A percentile compares a stretch with the other conserved stretches of the same genome.
phyloP scores from a whole-genome alignment of 306 rosid genomes.

The Casuarina glauca region DNA sequence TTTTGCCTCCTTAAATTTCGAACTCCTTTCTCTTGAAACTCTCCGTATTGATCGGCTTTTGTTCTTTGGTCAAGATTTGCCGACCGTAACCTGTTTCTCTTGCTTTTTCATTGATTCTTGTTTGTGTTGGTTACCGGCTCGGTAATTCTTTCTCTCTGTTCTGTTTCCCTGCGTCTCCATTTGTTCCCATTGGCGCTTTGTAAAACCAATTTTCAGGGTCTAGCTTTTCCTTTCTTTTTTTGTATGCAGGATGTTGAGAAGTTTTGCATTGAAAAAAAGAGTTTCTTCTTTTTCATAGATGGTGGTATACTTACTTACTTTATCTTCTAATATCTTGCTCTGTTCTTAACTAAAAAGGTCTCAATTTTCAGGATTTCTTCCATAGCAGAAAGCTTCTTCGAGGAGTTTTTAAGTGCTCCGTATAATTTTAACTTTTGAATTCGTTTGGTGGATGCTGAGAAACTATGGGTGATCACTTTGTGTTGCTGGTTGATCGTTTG shows the following conservation, averaged over 20 bases:
- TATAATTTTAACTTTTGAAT: slow-evolving; percentile 1
- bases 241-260: slow-evolving; percentile 17
- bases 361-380: slow-evolving; percentile 33
- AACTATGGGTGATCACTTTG: slow-evolving; percentile 93
- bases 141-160: not conserved
- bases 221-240: slow-evolving; percentile 14
- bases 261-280: slow-evolving; percentile 38
- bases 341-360: slow-evolving; percentile 17
- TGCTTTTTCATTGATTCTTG: slow-evolving; percentile 1
- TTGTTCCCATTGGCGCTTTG: slow-evolving; percentile 11
- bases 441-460: slow-evolving; percentile 23
- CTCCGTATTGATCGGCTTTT: slow-evolving; percentile 8
- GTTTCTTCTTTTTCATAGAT: slow-evolving; percentile 16
- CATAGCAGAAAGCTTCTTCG: slow-evolving; percentile 25
- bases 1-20: slow-evolving; percentile 20
- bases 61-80: not conserved
- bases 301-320: slow-evolving; percentile 8
- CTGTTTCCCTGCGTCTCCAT: slow-evolving; percentile 17
- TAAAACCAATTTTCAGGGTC: slow-evolving; percentile 32
- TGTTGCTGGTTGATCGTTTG: slow-evolving; percentile 84
- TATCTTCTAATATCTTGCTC: slow-evolving; percentile 20
- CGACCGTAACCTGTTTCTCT: not conserved
- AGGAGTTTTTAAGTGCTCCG: slow-evolving; percentile 20
- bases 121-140: slow-evolving; percentile 1
- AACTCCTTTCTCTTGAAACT: slow-evolving; percentile 17